Conservation (phyloP, 768 basidiomycete species). For the Russula griseocarnosa region DNA sequence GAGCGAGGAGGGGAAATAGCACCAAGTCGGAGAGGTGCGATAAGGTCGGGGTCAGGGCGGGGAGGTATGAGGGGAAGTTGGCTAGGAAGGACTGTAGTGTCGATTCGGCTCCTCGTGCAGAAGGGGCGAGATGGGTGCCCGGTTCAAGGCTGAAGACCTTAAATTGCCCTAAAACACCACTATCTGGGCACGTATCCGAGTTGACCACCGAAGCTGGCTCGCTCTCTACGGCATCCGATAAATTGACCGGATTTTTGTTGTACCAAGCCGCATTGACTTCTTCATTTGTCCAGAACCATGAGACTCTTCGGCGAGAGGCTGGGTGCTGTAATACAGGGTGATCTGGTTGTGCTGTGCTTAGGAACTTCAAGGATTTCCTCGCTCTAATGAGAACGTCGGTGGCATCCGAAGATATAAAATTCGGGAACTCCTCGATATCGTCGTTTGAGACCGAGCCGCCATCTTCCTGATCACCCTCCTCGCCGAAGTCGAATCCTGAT, state of each 20-base stretch:
- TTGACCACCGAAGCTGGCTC: not conserved
- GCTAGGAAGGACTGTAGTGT: slow-evolving; percentile 48
- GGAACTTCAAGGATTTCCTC: slow-evolving; percentile 61
- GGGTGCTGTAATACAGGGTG: slow-evolving; percentile 49
- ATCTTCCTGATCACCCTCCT: slow-evolving; percentile 42
- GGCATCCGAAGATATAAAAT: slow-evolving; percentile 55
- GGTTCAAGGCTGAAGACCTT: slow-evolving; percentile 65
- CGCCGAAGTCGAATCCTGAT: slow-evolving; percentile 36
- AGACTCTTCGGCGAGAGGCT: slow-evolving; percentile 32
- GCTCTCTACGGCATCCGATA: not conserved
- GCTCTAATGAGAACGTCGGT: slow-evolving; percentile 57
- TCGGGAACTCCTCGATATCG: slow-evolving; percentile 46
- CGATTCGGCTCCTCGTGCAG: slow-evolving; percentile 30
- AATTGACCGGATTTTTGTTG: not conserved
- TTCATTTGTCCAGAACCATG: slow-evolving; percentile 62
- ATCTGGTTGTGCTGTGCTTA: slow-evolving; percentile 59
- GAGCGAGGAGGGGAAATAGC: slow-evolving; percentile 55
- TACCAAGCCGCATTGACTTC: slow-evolving; percentile 51
- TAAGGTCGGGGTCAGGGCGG: slow-evolving; percentile 61
- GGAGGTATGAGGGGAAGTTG: slow-evolving; percentile 55
- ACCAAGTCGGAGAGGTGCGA: slow-evolving; percentile 58
- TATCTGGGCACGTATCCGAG: not conserved
- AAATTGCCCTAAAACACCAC: slow-evolving; percentile 37
- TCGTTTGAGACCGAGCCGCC: slow-evolving; percentile 34
- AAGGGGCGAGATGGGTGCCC: slow-evolving; percentile 38